phyloP scores from a whole-genome alignment of 148 eudicot species.

The Selenicereus undatus region DNA sequence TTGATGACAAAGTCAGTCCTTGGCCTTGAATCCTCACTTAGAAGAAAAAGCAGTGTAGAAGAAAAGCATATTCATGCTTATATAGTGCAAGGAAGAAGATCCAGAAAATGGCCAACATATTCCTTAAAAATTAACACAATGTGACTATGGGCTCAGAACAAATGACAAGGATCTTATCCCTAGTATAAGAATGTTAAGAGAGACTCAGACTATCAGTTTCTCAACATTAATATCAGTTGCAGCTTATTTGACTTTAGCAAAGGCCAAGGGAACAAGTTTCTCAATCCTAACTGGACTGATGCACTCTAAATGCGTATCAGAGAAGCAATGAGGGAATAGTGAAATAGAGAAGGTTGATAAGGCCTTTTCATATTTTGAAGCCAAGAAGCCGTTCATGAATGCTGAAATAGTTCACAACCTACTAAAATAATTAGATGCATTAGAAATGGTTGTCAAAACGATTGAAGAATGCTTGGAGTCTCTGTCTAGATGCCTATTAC shows the following conservation, averaged over 20 bases:
- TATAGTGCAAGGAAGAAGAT: slow-evolving; percentile 3
- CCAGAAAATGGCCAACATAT: background rate
- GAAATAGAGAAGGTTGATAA: slow-evolving; percentile 21
- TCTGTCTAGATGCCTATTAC: slow-evolving; percentile 35
- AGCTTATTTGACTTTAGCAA: slow-evolving; percentile 9
- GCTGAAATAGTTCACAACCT: slow-evolving; percentile 2
- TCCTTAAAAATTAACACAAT: background rate
- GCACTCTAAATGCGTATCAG: slow-evolving; percentile 22
- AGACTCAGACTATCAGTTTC: slow-evolving; percentile 26
- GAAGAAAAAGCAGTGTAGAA: background rate
- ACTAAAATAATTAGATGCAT: slow-evolving; percentile 17
- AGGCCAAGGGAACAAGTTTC: slow-evolving; percentile 20
- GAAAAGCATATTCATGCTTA: background rate
- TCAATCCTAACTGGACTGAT: slow-evolving; percentile 24
- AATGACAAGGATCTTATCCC: background rate
- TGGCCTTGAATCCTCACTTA: background rate
- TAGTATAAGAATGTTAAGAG: slow-evolving; percentile 15
- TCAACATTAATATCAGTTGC: slow-evolving; percentile 21
- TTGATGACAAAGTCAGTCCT: background rate
- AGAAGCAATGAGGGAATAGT: background rate
- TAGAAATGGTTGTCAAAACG: slow-evolving; percentile 23
- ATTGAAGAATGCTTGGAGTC: slow-evolving; percentile 34
- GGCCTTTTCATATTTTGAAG: slow-evolving; percentile 2
- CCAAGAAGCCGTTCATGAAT: slow-evolving; percentile 9
- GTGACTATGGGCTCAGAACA: background rate